Percentiles rank a stretch among this genome's conserved stretches.
Conservation (phyloP, 1,284 basidiomycete species). For the Vanrija sp. region DNA sequence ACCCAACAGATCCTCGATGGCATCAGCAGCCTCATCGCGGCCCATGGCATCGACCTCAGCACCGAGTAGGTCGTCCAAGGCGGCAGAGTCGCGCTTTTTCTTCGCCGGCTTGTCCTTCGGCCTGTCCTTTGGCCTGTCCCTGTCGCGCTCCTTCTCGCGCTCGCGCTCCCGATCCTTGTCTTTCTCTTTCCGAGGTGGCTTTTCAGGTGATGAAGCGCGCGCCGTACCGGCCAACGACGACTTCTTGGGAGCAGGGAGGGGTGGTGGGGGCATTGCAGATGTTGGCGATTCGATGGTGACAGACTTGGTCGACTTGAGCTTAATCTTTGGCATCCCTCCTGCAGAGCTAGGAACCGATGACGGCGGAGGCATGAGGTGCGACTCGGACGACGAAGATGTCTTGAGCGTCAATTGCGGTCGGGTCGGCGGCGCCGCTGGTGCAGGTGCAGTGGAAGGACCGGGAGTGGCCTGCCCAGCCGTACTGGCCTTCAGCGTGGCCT, state of each 20-base stretch:
- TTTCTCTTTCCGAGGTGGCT: neutral
- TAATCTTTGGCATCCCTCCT: slow-evolving; percentile 22
- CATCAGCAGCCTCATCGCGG: slow-evolving; percentile 10
- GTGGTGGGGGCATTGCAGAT: slow-evolving; percentile 41
- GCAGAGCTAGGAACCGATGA: slow-evolving; percentile 1
- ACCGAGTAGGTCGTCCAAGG: slow-evolving; percentile 42
- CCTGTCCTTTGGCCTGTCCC: neutral
- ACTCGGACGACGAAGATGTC: neutral
- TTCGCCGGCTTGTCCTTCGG: slow-evolving; percentile 8
- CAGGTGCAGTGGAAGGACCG: slow-evolving; percentile 8
- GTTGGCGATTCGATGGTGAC: slow-evolving; percentile 22
- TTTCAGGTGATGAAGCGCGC: neutral
- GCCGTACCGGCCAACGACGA: neutral
- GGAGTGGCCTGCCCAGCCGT: neutral
- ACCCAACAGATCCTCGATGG: slow-evolving; percentile 30
- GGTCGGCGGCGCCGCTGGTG: neutral
- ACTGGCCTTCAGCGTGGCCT: slow-evolving; percentile 29
- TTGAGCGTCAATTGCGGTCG: neutral
- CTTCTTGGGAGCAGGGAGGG: slow-evolving; percentile 23
- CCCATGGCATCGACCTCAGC: slow-evolving; percentile 47
- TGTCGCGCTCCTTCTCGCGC: neutral
- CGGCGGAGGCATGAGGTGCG: slow-evolving; percentile 20
- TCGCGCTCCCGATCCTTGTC: slow-evolving; percentile 1
- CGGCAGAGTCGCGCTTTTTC: slow-evolving; percentile 10
- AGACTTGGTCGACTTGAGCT: slow-evolving; percentile 33